A percentile compares a stretch with the other conserved stretches of the same genome.
Conservation (phyloP, 768 basidiomycete species). For the Daedaleopsis sinensis region DNA sequence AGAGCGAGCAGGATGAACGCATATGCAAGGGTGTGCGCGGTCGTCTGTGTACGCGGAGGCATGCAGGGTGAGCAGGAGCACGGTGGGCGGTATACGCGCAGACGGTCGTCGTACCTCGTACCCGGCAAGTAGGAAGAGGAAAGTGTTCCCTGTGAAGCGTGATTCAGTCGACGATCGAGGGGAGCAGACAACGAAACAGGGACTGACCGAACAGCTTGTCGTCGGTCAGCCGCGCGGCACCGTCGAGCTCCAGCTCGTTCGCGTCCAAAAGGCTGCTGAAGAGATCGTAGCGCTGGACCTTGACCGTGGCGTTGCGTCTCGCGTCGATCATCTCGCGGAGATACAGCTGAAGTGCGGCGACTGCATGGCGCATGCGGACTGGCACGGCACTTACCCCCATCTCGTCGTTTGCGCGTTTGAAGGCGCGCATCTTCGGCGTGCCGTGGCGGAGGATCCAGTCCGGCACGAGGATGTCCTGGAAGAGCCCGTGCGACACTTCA, state of each 20-base stretch:
- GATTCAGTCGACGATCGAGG: not conserved
- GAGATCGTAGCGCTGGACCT: conserved; percentile 49
- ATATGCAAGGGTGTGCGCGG: conserved; percentile 38
- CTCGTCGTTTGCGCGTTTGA: conserved; percentile 30
- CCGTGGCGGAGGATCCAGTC: conserved; percentile 26
- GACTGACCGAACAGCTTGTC: conserved; percentile 40
- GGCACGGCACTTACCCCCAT: no score
- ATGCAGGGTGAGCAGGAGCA: not conserved
- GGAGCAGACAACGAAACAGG: conserved; percentile 48
- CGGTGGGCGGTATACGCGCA: not conserved
- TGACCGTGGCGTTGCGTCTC: conserved; percentile 39
- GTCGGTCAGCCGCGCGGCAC: conserved; percentile 40
- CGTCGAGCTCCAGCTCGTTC: conserved; percentile 38
- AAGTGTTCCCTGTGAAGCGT: no score
- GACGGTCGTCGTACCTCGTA: conserved; percentile 45
- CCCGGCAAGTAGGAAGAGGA: conserved; percentile 1
- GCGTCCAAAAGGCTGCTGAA: conserved; percentile 55
- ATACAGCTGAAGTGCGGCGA: no score
- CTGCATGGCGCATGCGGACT: no score
- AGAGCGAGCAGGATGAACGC: conserved; percentile 41
- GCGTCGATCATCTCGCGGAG: conserved; percentile 60
- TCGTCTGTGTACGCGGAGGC: conserved; percentile 27
- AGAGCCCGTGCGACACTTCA: conserved; percentile 31
- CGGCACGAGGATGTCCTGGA: conserved; percentile 30
- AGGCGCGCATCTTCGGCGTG: conserved; percentile 23